Conservation (phyloP, 2,329 filamentous ascomycete genomes). For the Westerdykella sp. region DNA sequence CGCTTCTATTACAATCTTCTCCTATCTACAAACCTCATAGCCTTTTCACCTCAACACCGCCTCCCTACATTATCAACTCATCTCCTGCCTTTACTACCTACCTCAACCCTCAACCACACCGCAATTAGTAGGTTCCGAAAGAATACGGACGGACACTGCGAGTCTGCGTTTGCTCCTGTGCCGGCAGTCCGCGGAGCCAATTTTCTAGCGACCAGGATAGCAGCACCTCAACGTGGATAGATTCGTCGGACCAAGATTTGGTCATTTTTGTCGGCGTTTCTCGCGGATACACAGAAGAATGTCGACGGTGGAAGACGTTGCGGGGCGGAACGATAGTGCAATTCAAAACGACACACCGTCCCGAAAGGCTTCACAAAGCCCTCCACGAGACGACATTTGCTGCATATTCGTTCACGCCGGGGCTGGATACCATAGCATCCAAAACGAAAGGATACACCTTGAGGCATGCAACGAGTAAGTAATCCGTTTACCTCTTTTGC, state of each 20-base stretch:
- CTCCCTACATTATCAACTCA: no score
- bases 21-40: neutral
- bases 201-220: no score
- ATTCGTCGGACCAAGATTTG: slow-evolving; percentile 18
- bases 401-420: slow-evolving; percentile 95
- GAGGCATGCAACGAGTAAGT: slow-evolving; percentile 82
- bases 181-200: no score
- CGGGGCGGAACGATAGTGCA: slow-evolving; percentile 19
- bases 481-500: neutral
- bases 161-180: no score
- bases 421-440: slow-evolving; percentile 83
- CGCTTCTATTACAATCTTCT: neutral
- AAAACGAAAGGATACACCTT: slow-evolving; percentile 80
- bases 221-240: slow-evolving; percentile 15
- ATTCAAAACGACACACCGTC: slow-evolving; percentile 14
- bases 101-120: no score
- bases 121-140: no score
- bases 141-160: no score
- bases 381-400: slow-evolving; percentile 47
- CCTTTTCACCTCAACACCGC: no score
- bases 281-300: slow-evolving; percentile 18
- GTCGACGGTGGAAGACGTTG: slow-evolving; percentile 16
- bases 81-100: no score
- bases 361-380: slow-evolving; percentile 37
- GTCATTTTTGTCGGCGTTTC: slow-evolving; percentile 20